These are phyloP conservation scores for Smittium culicis DNA, from an alignment of 371 early-diverging fungal species.

Conservation along the genomic window DNA sequence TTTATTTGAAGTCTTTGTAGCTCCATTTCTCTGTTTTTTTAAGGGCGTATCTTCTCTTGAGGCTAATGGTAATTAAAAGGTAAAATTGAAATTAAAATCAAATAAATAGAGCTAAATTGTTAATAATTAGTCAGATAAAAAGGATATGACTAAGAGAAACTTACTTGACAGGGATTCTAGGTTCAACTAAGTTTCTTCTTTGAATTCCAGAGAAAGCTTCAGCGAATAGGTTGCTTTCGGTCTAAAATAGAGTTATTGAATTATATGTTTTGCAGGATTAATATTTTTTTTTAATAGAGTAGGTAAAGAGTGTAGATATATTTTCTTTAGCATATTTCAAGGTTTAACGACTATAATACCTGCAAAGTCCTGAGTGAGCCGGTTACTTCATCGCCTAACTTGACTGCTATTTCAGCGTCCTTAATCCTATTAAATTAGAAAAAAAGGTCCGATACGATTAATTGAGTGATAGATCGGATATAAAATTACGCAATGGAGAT, in stretches of 20 bases:
- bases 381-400: slow-evolving; percentile 44
- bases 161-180: slow-evolving; percentile 43
- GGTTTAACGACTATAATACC: too few relatives aligned
- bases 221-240: slow-evolving; percentile 71
- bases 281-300: background rate
- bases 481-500: too few relatives aligned
- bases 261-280: slow-evolving; percentile 1
- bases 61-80: slow-evolving; percentile 1
- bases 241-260: slow-evolving; percentile 43
- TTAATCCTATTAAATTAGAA: too few relatives aligned
- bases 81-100: slow-evolving; percentile 7
- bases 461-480: too few relatives aligned
- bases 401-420: slow-evolving; percentile 33
- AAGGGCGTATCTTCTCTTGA: slow-evolving; percentile 15
- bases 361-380: slow-evolving; percentile 39
- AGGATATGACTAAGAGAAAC: background rate
- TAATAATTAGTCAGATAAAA: background rate
- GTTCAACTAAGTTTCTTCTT: slow-evolving; percentile 76
- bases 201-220: slow-evolving; percentile 71
- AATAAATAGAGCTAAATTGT: slow-evolving; percentile 1
- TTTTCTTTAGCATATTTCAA: slow-evolving; percentile 15
- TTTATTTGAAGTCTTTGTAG: slow-evolving; percentile 34
- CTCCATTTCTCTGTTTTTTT: slow-evolving; percentile 35
- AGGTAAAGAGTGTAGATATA: background rate
- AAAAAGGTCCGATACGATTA: too few relatives aligned